These are phyloP conservation scores for Daedaleopsis sinensis DNA, from an alignment of 768 basidiomycete species.

Conservation along the genomic window DNA sequence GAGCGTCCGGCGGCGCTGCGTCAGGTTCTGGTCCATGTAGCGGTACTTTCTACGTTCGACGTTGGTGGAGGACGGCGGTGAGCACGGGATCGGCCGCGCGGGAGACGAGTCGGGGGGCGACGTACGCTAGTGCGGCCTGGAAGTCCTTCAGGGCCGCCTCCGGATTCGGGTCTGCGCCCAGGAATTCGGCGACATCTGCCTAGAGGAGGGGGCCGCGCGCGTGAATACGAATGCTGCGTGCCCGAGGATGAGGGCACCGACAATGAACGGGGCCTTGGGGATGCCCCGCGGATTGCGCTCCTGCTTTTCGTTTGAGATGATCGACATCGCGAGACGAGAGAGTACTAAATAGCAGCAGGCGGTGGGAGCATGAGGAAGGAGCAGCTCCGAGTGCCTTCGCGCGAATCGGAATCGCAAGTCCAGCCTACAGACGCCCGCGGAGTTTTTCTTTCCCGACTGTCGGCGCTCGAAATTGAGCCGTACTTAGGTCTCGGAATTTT, in stretches of 20 bases:
- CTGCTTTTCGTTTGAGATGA: conserved; percentile 11
- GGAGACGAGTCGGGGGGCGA: conserved; percentile 16
- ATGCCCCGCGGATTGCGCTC: conserved; percentile 90
- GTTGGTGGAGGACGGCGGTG: conserved; percentile 20
- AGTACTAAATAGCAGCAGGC: not conserved
- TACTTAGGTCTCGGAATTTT: conserved; percentile 1
- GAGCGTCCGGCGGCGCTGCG: conserved; percentile 75
- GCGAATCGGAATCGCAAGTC: not conserved
- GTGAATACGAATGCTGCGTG: not conserved
- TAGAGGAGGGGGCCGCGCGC: conserved; percentile 33
- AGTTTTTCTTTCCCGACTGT: not conserved
- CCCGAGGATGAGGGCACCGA: conserved; percentile 40
- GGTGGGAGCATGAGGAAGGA: not conserved
- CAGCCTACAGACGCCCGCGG: conserved; percentile 7
- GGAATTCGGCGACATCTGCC: conserved; percentile 86
- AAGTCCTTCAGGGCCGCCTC: conserved; percentile 79
- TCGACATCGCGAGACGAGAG: conserved; percentile 13
- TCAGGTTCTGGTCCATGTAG: conserved; percentile 91
- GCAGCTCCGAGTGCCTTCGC: not conserved
- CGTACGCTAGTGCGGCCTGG: conserved; percentile 94
- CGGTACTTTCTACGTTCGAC: conserved; percentile 82
- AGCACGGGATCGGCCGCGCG: not conserved
- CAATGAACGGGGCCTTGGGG: conserved; percentile 93
- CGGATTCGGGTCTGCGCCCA: conserved; percentile 76
- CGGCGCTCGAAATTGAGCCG: conserved; percentile 4